Evolutionary conservation across 2,329 filamentous ascomycete species (phyloP), one percentile per base, ranked within the genome.

Genomic region (Cladosporium halotolerans): DNA sequence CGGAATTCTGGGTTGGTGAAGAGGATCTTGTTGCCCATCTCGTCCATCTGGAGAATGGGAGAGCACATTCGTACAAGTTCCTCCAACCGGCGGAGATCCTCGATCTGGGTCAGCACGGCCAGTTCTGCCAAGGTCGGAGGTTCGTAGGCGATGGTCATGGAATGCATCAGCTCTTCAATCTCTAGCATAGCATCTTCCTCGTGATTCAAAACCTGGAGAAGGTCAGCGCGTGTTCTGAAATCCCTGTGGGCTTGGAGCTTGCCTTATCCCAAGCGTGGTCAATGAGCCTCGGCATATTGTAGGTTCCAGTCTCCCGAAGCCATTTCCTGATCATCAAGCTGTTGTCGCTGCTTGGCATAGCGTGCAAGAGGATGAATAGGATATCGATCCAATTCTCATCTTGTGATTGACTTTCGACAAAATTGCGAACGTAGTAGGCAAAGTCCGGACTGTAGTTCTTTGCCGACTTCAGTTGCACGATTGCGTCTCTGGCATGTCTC

Each of bases 371-470:
- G 11, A 53, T 45, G 36, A 32, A 51, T 16, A 51, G 31, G 23
- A 54, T 23, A 28, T 48, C 45, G 13, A 54, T 50, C 44, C 52
- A 50, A 11, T 34, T 50, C 32, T 34, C 28, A 23, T 54, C 52
- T 16, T 43, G 18, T 2, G 52, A 38, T 10, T 47, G 45, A 16
- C 47, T 31, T 33, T 49, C 39, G 19, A 47, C 38, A 2, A 42
- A 38, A 14, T 47, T 53, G 31, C 48, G 47, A 19, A 55, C 31
- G 41, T 32, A 45, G 42, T 55, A 55, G 10, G 53, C 53, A 8
- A 52, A 41, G 14, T 55, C 53, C 3, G 32, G 39, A 42, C 53
- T 52, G 42, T 55, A 55, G 6, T 52, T 33, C 16, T 52, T 55
- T 2, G 40, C 28, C 1, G 48, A 40, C 23, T 7, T 45, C 52